Evolutionary conservation across 148 eudicot genomes (phyloP), one percentile per base, ranked within the genome.

Genomic region (Chenopodium formosanum): DNA sequence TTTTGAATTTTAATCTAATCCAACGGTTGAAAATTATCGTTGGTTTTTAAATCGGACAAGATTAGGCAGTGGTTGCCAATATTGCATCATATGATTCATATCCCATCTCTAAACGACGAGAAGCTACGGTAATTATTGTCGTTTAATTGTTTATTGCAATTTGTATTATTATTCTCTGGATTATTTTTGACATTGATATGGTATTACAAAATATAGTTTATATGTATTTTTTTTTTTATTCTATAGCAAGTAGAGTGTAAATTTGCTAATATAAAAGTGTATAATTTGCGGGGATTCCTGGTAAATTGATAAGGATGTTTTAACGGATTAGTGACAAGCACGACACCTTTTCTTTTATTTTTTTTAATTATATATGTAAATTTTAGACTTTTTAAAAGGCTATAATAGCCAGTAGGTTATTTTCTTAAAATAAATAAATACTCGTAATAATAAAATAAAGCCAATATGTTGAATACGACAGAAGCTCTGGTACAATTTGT

Each of bases 81-180:
- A 68, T 50, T 25, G 22, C 40, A 52, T 56, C 32, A 34, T 34
- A 2, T 34, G 5, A 2, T 2, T 34, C 78, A 66, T 66, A 1
- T 66, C 14, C 68, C n/a, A 63, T 9, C 34, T 17, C 62, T 1
- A 56, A 12, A 56, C 1, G 22, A 56, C 62, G 14, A 60, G 23
- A 56, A 76, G 25, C 68, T 32, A 76, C 16, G 4, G 4, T 34
- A 25, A 44, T 66, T n/a, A 52, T 52, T 56, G 70, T 9, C 37
- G 70, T 66, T 25, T 29, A 66, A 64, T 7, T 4, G 25, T 27
- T 27, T 10, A 66, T 66, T 66, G 70, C 62, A 17, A 56, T 2
- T 66, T 66, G 70, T 50, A 31, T 65, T 40, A 74, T 74, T 40
- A 74, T 74, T 73, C 64, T 74, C 68, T 40, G 34, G 23, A 66